A percentile compares a stretch with the other conserved stretches of the same genome.
phyloP scores from a whole-genome alignment of 805 yeast species.

The Kodamaea fukazawae region DNA sequence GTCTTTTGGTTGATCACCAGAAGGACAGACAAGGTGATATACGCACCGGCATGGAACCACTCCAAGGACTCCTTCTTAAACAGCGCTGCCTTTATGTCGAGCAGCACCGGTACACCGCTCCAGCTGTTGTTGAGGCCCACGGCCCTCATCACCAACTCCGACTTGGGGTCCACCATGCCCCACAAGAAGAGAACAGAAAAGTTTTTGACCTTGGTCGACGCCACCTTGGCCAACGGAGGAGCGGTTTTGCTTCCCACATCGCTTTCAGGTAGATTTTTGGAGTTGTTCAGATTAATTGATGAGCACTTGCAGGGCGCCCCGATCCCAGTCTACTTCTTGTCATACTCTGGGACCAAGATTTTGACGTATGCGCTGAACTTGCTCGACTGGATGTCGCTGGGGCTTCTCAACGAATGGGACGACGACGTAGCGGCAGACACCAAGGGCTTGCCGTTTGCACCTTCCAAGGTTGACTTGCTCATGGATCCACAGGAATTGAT shows the following conservation, averaged over 20 bases:
- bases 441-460: constrained; percentile 76
- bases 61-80: constrained; percentile 81
- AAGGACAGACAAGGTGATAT: constrained; percentile 75
- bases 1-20: constrained; percentile 79
- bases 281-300: constrained; percentile 71
- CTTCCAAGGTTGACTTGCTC: constrained; percentile 55
- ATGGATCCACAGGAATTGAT: constrained; percentile 55
- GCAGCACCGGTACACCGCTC: constrained; percentile 54
- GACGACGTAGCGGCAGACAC: constrained; percentile 27
- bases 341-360: constrained; percentile 75
- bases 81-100: constrained; percentile 60
- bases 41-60: constrained; percentile 95
- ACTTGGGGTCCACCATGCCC: constrained; percentile 60
- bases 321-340: constrained; percentile 72
- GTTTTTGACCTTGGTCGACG: constrained; percentile 60
- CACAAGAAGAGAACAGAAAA: constrained; percentile 63
- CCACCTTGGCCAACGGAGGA: constrained; percentile 71
- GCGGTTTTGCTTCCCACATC: constrained; percentile 82
- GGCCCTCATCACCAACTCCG: constrained; percentile 72
- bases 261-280: constrained; percentile 76
- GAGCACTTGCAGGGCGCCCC: constrained; percentile 55
- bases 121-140: constrained; percentile 73
- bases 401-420: constrained; percentile 86
- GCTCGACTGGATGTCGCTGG: constrained; percentile 93
- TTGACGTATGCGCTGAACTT: constrained; percentile 81